Evolutionary conservation across 2,329 filamentous ascomycete genomes (phyloP), one percentile per base, ranked within the genome.

Genomic region (Trichoderma citrinoviride): DNA sequence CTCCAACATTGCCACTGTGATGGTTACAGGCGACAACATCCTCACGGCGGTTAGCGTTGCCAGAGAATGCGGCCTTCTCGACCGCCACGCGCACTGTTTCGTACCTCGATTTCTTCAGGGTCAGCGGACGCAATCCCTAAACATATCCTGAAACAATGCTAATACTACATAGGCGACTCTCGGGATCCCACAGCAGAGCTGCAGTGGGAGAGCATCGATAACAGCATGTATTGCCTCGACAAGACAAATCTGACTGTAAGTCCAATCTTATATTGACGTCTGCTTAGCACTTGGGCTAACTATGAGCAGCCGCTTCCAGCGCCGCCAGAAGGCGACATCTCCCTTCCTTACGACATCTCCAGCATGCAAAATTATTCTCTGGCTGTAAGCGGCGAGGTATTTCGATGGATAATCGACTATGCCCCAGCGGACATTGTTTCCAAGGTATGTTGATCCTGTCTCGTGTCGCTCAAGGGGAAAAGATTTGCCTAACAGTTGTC

Each of bases 11-110:
- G 87, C 92, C 41, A 90, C 90, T 29, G 88, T 97, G 58, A 99
- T 99, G 95, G 96, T 96, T 68, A 99, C 95, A 0, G 95, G 95
- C 33, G 95, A 99, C 80, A 99, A 99, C 71, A 98, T 98, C 68
- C 80, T 98, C 62, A 99, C 95, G 10, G 95, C 95, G 23, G 93
- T 99, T 73, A 97, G 93, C 71, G 95, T 99, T 62, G 94, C 93
- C 3, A 86, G 93, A 71, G 93, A 98, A 73, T 97, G 93, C 75
- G 86, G 89, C 47, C 81, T 99, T 64, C 88, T 98, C 69, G 87
- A 93, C 71, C 87, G 84, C 67, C 88, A 87, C 29, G 90, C 92
- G 0, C 92, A 96, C 70, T 98, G 95, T 77, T 99, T 97, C 74
- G 89, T 98, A 6, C 93, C 95, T 17, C 91, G 91, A 71, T 97